A percentile compares a stretch with the other conserved stretches of the same genome.
These are phyloP conservation scores for Ganoderma sp. DNA, from an alignment of 1,284 basidiomycete genomes.

Conservation along the genomic window DNA sequence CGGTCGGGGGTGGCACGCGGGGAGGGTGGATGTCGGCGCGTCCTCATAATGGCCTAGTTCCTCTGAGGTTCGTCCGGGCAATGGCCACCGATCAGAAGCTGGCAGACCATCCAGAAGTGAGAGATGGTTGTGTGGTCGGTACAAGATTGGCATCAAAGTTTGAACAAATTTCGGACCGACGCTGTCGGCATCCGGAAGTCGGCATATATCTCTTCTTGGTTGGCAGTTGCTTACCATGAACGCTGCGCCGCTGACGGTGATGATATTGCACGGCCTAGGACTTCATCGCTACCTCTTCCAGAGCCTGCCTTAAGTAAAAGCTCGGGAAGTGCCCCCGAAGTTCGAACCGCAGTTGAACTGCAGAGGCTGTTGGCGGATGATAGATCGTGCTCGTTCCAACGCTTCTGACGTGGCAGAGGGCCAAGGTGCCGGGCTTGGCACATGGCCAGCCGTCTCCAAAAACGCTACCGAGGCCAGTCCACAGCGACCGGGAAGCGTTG, in stretches of 20 bases:
- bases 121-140: not conserved
- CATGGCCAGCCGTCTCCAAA: not conserved
- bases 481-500: not conserved
- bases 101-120: not conserved
- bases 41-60: too few relatives aligned
- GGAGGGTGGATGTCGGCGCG: too few relatives aligned
- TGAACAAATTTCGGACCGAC: not conserved
- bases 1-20: too few relatives aligned
- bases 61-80: not conserved
- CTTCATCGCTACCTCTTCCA: constrained; percentile 3
- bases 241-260: not conserved
- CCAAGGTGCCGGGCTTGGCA: not conserved
- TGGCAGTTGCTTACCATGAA: not conserved
- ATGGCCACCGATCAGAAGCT: not conserved
- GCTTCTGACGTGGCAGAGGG: not conserved
- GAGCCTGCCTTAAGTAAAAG: not conserved
- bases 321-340: not conserved
- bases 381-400: not conserved
- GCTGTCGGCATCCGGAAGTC: not conserved
- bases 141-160: not conserved
- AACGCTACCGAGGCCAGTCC: not conserved
- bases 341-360: not conserved
- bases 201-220: not conserved
- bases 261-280: not conserved
- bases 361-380: not conserved